Conservation (phyloP, 78 protist genomes). For the Emiliania huxleyi region DNA sequence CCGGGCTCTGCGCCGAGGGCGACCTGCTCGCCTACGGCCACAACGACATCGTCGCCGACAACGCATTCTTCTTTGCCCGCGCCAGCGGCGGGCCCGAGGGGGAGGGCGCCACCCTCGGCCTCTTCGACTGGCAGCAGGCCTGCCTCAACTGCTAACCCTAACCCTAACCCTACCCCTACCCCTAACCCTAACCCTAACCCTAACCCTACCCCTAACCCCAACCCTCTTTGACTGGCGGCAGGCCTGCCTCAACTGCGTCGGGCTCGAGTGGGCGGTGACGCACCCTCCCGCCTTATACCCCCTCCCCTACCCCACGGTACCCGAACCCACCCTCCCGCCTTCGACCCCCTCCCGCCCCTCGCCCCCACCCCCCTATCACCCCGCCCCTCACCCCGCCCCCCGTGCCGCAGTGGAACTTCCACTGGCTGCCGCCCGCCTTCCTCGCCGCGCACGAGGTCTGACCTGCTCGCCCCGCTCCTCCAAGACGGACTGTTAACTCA, state of each 20-base stretch:
- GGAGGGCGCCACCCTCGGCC: not conserved
- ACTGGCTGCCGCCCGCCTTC: not conserved
- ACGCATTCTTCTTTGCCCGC: not conserved
- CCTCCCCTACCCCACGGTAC: too few relatives aligned
- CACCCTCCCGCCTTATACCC: too few relatives aligned
- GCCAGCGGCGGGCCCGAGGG: not conserved
- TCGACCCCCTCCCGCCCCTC: too few relatives aligned
- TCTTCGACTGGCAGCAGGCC: not conserved
- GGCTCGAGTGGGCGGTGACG: conserved; percentile 17
- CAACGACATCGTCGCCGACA: not conserved
- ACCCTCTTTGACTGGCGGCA: too few relatives aligned
- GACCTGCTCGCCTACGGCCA: not conserved
- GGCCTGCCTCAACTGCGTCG: not conserved
- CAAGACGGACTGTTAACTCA: too few relatives aligned
- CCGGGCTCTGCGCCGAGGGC: not conserved
- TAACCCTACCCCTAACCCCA: too few relatives aligned
- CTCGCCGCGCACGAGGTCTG: not conserved
- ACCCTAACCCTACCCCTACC: too few relatives aligned
- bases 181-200: too few relatives aligned
- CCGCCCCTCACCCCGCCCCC: too few relatives aligned
- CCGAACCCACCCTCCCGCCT: too few relatives aligned
- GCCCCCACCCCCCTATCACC: too few relatives aligned
- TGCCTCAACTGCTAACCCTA: too few relatives aligned
- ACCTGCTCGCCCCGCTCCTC: not conserved
- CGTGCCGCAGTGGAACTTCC: not conserved